Conservation (phyloP, 805 yeast genomes). For the Allodekkera sacchari region DNA sequence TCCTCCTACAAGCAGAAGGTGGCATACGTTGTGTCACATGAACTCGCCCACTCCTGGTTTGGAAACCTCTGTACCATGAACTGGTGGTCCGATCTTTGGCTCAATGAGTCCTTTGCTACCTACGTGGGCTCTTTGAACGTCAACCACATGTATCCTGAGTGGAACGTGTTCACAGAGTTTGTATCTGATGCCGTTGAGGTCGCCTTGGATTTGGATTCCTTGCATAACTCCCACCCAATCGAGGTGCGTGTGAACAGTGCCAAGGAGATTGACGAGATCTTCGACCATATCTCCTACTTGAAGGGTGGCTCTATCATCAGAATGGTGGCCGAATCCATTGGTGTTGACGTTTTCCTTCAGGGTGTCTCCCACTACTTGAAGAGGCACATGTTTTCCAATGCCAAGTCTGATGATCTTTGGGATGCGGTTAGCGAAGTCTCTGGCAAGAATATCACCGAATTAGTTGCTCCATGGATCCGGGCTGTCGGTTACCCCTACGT, state of each 20-base stretch:
- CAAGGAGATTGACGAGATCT: conserved; percentile 71
- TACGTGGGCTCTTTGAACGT: conserved; percentile 73
- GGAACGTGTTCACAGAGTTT: conserved; percentile 63
- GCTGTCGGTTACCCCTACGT: conserved; percentile 69
- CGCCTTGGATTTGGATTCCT: conserved; percentile 47
- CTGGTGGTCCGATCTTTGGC: conserved; percentile 92
- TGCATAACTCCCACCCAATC: conserved; percentile 67
- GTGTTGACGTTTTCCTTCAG: conserved; percentile 57
- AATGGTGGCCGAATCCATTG: conserved; percentile 68
- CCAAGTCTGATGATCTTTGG: conserved; percentile 72
- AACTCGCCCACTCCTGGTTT: conserved; percentile 88
- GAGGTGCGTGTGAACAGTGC: conserved; percentile 77
- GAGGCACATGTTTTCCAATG: conserved; percentile 57
- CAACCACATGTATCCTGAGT: conserved; percentile 64
- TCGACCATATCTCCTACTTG: conserved; percentile 72
- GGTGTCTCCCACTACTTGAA: conserved; percentile 69
- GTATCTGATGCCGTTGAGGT: conserved; percentile 43
- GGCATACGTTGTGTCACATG: conserved; percentile 78
- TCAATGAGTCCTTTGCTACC: conserved; percentile 86
- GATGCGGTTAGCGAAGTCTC: conserved; percentile 52
- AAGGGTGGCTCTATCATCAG: conserved; percentile 74
- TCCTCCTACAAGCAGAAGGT: conserved; percentile 56
- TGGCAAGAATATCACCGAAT: conserved; percentile 47
- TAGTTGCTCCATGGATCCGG: conserved; percentile 67
- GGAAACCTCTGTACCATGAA: conserved; percentile 86